Conservation (phyloP, 805 yeast species). For the Candida silvicultrix region DNA sequence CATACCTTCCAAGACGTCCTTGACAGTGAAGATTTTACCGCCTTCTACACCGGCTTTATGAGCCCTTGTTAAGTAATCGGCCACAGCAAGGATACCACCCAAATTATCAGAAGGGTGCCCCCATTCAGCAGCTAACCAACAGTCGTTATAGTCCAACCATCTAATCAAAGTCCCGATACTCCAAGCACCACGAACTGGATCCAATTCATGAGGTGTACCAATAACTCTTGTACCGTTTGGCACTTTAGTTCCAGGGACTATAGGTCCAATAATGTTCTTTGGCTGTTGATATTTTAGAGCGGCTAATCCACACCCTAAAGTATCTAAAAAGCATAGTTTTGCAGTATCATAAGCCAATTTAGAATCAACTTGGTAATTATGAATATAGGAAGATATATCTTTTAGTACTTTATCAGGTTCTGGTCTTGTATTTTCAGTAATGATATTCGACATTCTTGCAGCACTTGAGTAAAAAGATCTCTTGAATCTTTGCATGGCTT, state of each 20-base stretch:
- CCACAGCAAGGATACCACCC: slow-evolving; percentile 53
- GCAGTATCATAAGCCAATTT: slow-evolving; percentile 48
- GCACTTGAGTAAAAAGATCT: slow-evolving; percentile 1
- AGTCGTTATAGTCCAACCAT: slow-evolving; percentile 58
- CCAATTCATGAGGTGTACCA: slow-evolving; percentile 44
- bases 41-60: slow-evolving; percentile 31
- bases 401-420: slow-evolving; percentile 40
- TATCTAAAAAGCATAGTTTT: slow-evolving; percentile 46
- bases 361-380: slow-evolving; percentile 37
- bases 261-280: slow-evolving; percentile 42
- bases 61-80: slow-evolving; percentile 46
- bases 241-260: slow-evolving; percentile 49
- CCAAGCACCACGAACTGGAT: slow-evolving; percentile 55
- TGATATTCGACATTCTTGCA: slow-evolving; percentile 17
- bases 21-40: slow-evolving; percentile 38
- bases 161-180: slow-evolving; percentile 50
- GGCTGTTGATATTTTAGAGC: slow-evolving; percentile 49
- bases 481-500: background rate
- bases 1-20: slow-evolving; percentile 49
- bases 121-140: slow-evolving; percentile 69
- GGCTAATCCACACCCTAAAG: slow-evolving; percentile 56
- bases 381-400: slow-evolving; percentile 46
- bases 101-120: slow-evolving; percentile 61
- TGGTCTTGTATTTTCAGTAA: slow-evolving; percentile 45
- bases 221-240: slow-evolving; percentile 51